These are phyloP conservation scores for Lactarius akahatsu DNA, from an alignment of 768 basidiomycete species.

Conservation along the genomic window DNA sequence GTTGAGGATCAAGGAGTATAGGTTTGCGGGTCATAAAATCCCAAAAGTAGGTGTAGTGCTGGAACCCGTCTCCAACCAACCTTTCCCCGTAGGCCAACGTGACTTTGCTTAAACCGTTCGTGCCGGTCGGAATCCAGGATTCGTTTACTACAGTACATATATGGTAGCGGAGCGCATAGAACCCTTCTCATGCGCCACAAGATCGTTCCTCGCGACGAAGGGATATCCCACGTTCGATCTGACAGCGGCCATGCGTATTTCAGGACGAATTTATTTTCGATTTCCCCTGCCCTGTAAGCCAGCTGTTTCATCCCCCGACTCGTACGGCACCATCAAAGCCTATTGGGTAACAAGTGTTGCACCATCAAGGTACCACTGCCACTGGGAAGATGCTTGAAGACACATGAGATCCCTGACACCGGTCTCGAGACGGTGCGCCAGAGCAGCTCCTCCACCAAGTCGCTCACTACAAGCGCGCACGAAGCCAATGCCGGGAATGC, in stretches of 20 bases:
- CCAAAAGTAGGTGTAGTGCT: too few relatives aligned
- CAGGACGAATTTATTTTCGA: neutral
- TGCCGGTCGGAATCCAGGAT: neutral
- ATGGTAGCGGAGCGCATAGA: neutral
- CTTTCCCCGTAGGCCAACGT: neutral
- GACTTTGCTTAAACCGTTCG: neutral
- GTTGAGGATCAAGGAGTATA: too few relatives aligned
- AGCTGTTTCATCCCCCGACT: neutral
- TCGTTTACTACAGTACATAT: too few relatives aligned
- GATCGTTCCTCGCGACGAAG: neutral
- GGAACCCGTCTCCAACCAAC: neutral
- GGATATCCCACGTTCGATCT: neutral
- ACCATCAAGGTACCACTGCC: neutral
- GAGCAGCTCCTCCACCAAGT: slow-evolving; percentile 9
- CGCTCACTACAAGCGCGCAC: slow-evolving; percentile 1
- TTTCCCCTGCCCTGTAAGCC: neutral
- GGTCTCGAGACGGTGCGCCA: neutral
- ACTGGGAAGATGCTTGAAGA: neutral
- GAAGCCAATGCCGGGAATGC: neutral
- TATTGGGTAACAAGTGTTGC: neutral
- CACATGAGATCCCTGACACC: neutral
- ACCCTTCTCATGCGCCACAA: neutral
- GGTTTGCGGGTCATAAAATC: too few relatives aligned
- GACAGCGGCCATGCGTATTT: neutral
- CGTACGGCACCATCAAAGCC: neutral